phyloP scores from a whole-genome alignment of 1,139 yeast genomes.

The Pneumocystis murina region DNA sequence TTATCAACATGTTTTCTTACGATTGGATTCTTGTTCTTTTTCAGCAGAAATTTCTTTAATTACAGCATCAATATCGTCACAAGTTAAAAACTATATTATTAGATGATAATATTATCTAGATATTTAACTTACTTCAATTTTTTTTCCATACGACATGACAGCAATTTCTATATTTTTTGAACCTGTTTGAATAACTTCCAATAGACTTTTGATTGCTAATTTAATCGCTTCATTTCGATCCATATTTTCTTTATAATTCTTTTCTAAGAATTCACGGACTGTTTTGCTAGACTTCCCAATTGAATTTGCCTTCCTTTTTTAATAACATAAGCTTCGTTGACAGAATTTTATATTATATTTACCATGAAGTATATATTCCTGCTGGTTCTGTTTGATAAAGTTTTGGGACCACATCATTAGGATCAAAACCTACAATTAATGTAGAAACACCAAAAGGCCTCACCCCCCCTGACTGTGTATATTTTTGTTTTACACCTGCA shows the following conservation, averaged over 20 bases:
- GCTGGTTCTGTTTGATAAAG: conserved; percentile 94
- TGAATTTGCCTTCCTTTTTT: conserved; percentile 59
- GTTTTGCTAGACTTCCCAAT: conserved; percentile 93
- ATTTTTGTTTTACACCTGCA: conserved; percentile 93
- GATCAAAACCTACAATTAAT: conserved; percentile 87
- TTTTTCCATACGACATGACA: conserved; percentile 56
- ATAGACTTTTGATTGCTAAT: conserved; percentile 68
- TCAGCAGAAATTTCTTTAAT: conserved; percentile 82
- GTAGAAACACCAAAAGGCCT: conserved; percentile 93
- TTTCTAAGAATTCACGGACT: conserved; percentile 87
- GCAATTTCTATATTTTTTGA: conserved; percentile 91
- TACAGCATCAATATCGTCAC: conserved; percentile 59
- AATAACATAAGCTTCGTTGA: not conserved
- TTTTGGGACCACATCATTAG: conserved; percentile 63
- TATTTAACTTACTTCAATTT: conserved; percentile 21
- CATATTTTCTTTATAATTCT: conserved; percentile 63
- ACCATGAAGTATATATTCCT: conserved; percentile 96
- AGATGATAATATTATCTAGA: not conserved
- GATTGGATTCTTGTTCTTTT: conserved; percentile 78
- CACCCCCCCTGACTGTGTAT: conserved; percentile 97
- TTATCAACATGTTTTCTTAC: conserved; percentile 37
- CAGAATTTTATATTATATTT: not conserved
- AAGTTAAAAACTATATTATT: conserved; percentile 37
- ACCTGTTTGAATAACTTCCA: conserved; percentile 96
- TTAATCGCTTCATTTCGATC: conserved; percentile 62